These are phyloP conservation scores for Chamaecrista fasciculata DNA, from an alignment of 306 rosid genomes.

Conservation along the genomic window DNA sequence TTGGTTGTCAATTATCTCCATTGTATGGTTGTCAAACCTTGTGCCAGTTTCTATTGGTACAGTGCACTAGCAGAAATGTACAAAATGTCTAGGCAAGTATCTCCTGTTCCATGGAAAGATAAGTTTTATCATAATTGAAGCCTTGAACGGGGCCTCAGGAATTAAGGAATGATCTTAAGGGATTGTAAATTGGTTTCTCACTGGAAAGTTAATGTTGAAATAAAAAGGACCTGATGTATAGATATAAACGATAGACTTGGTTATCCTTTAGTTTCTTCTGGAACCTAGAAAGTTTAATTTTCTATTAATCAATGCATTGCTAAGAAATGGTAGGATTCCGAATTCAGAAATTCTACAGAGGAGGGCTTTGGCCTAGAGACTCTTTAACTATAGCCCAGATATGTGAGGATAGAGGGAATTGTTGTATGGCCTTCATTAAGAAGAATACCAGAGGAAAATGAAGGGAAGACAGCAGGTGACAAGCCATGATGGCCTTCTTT, in stretches of 20 bases:
- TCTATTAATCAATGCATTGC: not conserved
- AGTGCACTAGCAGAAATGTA: not conserved
- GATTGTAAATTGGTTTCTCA: constrained; percentile 5
- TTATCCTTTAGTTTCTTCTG: not conserved
- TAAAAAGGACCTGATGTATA: not conserved
- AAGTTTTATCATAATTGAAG: not conserved
- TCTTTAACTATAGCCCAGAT: not conserved
- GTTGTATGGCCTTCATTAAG: not conserved
- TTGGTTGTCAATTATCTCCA: not conserved
- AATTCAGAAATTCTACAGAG: not conserved
- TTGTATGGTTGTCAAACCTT: not conserved
- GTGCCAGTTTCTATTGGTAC: not conserved
- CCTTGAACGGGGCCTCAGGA: not conserved
- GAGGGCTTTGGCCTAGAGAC: not conserved
- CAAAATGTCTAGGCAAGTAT: not conserved
- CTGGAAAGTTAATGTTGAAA: constrained; percentile 10
- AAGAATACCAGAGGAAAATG: no score
- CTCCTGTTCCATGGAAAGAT: not conserved
- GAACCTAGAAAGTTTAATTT: not conserved
- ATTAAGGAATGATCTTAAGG: not conserved
- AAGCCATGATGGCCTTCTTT: not conserved
- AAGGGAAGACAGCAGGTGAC: not conserved
- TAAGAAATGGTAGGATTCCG: not conserved
- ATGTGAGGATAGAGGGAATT: not conserved
- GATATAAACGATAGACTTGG: not conserved